Base-by-base conservation (phyloP, 1,284 basidiomycete genomes). In the Entoloma clypeatum region DNA sequence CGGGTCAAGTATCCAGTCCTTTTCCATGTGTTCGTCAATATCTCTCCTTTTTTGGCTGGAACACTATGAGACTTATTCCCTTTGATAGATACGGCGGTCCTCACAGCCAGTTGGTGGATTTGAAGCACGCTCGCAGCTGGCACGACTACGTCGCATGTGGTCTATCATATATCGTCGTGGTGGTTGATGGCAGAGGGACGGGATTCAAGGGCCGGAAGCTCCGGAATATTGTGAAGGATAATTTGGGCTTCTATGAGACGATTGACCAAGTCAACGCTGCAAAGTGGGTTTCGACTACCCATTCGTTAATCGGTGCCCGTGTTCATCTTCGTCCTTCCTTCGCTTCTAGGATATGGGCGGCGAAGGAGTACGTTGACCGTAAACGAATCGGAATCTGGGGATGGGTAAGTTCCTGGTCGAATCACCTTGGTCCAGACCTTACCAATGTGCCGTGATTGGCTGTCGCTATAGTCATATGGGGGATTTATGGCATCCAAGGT, bases 401-500 rank as follows among this genome's bases (percentile, higher is more conserved):
- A 33, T 96, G 92, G 92, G 89, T 91, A 49, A 58, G 85, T 68
- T 4, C 16, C 33, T 21, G 44, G n/a, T n/a, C n/a, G n/a, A n/a
- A n/a, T n/a, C n/a, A 30, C 19, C 39, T 46, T 17, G 42, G 34
- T 36, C 30, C 19, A 14, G 25, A 17, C 29, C 27, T 35, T 30
- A 38, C 13, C 18, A 22, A 33, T 39, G 16, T 40, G 29, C 37
- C 22, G 19, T 44, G 31, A 41, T 39, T 44, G 23, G 35, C 33
- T 44, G 36, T 36, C 13, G 7, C 10, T 28, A 10, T 54, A 91
- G 91, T 91, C 87, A 9, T 95, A 93, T 55, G 93, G 93, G 8
- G 93, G 93, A 0, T 97, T 91, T 64, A 89, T 95, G 84, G 85
- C 85, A 37, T 79, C 84, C 44, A 96, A 96, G 62, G 80, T 93